These are phyloP conservation scores for Heritiera fomes DNA, from an alignment of 345 rosid genomes.

Conservation along the genomic window DNA sequence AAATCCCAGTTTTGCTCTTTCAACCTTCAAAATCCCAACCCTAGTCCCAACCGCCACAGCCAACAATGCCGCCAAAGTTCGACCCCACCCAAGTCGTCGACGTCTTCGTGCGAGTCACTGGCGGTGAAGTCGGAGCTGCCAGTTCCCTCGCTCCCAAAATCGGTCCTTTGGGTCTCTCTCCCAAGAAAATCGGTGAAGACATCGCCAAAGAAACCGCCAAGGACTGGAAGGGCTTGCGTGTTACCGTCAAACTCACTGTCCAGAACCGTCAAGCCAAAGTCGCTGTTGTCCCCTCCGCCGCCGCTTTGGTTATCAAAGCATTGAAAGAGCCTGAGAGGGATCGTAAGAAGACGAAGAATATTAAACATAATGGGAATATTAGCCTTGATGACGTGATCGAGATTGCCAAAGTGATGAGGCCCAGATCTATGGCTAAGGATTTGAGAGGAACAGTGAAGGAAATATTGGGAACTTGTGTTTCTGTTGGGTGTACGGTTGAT, in stretches of 20 bases:
- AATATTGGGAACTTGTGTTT: conserved; percentile 70
- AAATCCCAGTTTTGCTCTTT: neutral
- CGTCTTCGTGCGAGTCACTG: conserved; percentile 56
- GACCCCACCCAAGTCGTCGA: conserved; percentile 56
- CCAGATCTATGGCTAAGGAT: conserved; percentile 72
- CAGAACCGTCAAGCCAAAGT: conserved; percentile 88
- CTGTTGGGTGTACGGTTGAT: conserved; percentile 77
- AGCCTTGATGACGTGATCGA: conserved; percentile 72
- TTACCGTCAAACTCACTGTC: conserved; percentile 75
- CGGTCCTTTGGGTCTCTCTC: conserved; percentile 80
- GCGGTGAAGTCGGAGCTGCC: conserved; percentile 61
- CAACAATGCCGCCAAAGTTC: conserved; percentile 55
- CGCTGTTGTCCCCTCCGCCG: conserved; percentile 73
- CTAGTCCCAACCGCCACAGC: neutral
- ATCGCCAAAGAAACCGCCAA: conserved; percentile 64
- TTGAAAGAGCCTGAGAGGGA: conserved; percentile 80
- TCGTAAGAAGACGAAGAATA: conserved; percentile 72
- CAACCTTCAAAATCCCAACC: conserved; percentile 5
- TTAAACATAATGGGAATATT: conserved; percentile 64
- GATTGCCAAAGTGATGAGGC: conserved; percentile 66
- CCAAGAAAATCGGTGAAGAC: conserved; percentile 80
- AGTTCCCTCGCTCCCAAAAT: conserved; percentile 71
- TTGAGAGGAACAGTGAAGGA: conserved; percentile 66
- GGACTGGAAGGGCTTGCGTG: conserved; percentile 71
- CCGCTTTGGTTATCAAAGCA: conserved; percentile 74